phyloP scores from a whole-genome alignment of 2,329 filamentous ascomycete species.

The Cladophialophora yegresii region DNA sequence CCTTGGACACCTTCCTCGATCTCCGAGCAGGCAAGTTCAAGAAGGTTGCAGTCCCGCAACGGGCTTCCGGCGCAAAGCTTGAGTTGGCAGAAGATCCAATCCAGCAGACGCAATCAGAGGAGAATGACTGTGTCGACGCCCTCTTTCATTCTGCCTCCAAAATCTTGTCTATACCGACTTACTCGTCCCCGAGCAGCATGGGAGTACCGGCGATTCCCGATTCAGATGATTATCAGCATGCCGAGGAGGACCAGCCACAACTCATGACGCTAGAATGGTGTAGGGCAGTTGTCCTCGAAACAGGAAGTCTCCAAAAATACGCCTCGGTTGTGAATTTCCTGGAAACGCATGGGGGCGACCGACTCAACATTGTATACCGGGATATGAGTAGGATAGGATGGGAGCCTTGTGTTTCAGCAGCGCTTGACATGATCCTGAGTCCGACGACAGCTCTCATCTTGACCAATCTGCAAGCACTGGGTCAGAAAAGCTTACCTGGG shows the following conservation, averaged over 20 bases:
- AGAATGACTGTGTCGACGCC: neutral
- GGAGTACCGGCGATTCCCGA: conserved; percentile 21
- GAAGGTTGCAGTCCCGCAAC: neutral
- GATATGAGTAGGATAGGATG: conserved; percentile 26
- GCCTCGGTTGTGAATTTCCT: conserved; percentile 22
- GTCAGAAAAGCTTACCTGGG: conserved; percentile 70
- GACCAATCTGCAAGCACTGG: conserved; percentile 70
- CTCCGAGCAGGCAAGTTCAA: conserved; percentile 35
- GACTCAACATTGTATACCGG: conserved; percentile 36
- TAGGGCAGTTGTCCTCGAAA: conserved; percentile 30
- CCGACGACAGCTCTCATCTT: conserved; percentile 68
- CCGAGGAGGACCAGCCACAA: neutral
- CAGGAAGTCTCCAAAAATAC: conserved; percentile 20
- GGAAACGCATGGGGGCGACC: conserved; percentile 15
- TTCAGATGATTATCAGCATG: neutral
- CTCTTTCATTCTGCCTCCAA: neutral
- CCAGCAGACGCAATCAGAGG: conserved; percentile 27
- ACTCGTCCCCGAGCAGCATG: neutral
- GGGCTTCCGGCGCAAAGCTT: conserved; percentile 12
- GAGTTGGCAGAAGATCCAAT: conserved; percentile 30
- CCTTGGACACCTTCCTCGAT: conserved; percentile 32
- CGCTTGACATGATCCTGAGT: conserved; percentile 69
- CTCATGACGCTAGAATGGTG: conserved; percentile 9
- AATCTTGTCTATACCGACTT: neutral
- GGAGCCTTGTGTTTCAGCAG: conserved; percentile 52